Base-by-base conservation (phyloP, 306 rosid genomes). In the Abrus precatorius region DNA sequence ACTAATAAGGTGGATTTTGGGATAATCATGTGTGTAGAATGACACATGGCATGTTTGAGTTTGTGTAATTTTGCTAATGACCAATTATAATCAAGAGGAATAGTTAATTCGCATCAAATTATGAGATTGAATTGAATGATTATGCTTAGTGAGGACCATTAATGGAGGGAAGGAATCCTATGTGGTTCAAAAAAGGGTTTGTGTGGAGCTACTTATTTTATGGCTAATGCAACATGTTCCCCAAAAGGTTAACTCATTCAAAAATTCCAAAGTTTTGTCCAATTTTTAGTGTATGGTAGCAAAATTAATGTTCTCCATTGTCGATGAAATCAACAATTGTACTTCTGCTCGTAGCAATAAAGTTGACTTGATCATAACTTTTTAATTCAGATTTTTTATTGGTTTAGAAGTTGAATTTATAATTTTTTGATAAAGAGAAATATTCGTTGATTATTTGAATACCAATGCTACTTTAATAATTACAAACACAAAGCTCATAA, bases 261-360 rank as follows among this genome's bases (percentile, higher is more conserved):
- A 72, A 47, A 81, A 57, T 75, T 43, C 79, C 13, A 12, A 53
- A 64, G 40, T 32, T 5, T 90, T 85, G 89, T 86, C 88, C 84
- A 68, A 43, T 79, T 81, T 79, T 56, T 30, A 32, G 77, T 85
- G 90, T 52, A 81, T 36, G 78, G 61, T 82, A 84, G 85, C 83
- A 74, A 79, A 83, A 75, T 52, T 29, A 38, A 28, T 34, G 43
- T 70, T 81, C 63, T 52, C 62, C 36, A 49, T n/a, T 1, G 45
- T 80, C 77, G 90, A 87, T 87, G 79, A 81, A 77, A 78, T 56
- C 90, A 38, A 80, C 77, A 69, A 52, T 20, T 20, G 45, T 32
- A 75, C 30, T 49, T 65, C 11, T 59, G 69, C 50, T 57, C 36
- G 47, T 57, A 36, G 27, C 54, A 6, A 38, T 54, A 50, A 52